These are phyloP conservation scores for Trametes punicea DNA, from an alignment of 768 basidiomycete species.

Conservation along the genomic window DNA sequence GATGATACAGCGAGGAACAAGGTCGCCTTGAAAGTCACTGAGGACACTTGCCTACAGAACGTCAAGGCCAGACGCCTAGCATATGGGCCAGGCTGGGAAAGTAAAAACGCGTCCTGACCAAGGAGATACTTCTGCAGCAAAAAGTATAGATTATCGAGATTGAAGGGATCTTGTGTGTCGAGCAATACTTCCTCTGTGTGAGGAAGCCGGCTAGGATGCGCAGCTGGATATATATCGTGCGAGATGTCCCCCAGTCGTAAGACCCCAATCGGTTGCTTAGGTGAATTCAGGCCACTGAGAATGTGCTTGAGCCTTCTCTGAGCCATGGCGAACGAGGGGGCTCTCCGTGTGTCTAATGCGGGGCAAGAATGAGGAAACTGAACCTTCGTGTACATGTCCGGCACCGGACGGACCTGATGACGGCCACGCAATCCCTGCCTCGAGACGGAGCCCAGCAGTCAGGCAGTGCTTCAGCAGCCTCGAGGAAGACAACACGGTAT, in stretches of 20 bases:
- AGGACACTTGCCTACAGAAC: constrained; percentile 52
- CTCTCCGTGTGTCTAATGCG: neutral
- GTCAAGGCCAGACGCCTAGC: constrained; percentile 59
- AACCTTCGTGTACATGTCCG: no score
- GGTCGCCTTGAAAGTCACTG: no score
- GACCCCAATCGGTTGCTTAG: constrained; percentile 45
- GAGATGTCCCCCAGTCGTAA: constrained; percentile 55
- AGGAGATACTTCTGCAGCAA: constrained; percentile 66
- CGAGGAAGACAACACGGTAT: no score
- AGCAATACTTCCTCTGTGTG: constrained; percentile 42
- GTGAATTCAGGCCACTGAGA: constrained; percentile 40
- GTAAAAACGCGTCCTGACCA: constrained; percentile 63
- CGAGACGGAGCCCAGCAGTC: no score
- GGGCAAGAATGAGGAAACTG: neutral
- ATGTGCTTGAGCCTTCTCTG: constrained; percentile 46
- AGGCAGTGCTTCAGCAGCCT: no score
- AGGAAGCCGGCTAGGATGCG: constrained; percentile 45
- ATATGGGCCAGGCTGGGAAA: constrained; percentile 67
- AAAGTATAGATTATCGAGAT: constrained; percentile 57
- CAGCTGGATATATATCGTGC: constrained; percentile 50
- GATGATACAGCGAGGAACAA: no score
- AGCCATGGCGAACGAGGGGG: constrained; percentile 17
- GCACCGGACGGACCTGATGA: no score
- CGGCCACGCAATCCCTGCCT: no score
- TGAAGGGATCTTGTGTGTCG: constrained; percentile 50